Base-by-base conservation (phyloP, 345 rosid species). In the Limnanthes douglasii region DNA sequence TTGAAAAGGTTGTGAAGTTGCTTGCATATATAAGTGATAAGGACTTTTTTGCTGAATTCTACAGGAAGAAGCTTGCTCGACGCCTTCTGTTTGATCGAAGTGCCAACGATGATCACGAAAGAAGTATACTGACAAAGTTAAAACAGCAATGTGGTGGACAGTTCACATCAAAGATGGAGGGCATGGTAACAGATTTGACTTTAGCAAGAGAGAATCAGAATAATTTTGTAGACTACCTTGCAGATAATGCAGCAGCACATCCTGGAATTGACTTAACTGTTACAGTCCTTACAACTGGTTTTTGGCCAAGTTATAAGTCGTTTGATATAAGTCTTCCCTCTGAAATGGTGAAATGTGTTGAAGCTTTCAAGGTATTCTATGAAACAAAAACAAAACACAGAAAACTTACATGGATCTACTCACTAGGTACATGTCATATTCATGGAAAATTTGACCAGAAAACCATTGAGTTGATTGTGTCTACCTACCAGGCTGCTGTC, bases 221-320 rank as follows among this genome's bases (percentile, higher is more conserved):
- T 15, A 60, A 42, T 47, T 86, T 86, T 39, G 94, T 72, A 55
- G 77, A 75, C 9, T 75, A 78, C 55, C 84, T 81, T 24, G 34
- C 22, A 27, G 58, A 49, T n/a, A 72, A 75, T 49, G 43, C 75
- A 9, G 45, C 53, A 41, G 66, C 61, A 36, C 62, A 54, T 68
- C 81, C 84, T 14, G 96, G 84, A 18, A 68, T 86, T 43, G 94
- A 86, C 37, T 62, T 81, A 54, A 43, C 86, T 6, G 94, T 81
- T 12, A 74, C 75, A 43, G 92, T 86, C 47, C 79, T 86, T 18
- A 86, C 96, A 21, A 81, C 86, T 32, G 94, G 92, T 20, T 81
- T 72, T 44, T 86, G 96, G 96, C 96, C 94, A 22, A 81, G 78
- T 48, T 86, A 72, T 59, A 81, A 86, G 34, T 72, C 94, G 21